These are phyloP conservation scores for Boletus reticuloceps DNA, from an alignment of 768 basidiomycete species.

Conservation along the genomic window DNA sequence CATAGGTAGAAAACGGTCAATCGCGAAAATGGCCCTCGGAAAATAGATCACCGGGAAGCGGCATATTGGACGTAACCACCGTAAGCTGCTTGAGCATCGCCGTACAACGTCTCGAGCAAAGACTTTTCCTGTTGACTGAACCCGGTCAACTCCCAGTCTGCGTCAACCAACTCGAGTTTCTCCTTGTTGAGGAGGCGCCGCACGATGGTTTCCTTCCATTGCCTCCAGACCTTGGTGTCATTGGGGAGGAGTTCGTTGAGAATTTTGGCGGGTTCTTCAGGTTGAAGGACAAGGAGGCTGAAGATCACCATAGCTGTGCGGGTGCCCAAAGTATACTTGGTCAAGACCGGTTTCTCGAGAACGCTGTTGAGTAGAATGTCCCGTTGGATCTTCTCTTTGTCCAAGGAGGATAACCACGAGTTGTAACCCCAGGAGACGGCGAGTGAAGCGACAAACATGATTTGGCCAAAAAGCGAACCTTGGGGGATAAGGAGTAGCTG, in stretches of 20 bases:
- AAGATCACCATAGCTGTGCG: slow-evolving; percentile 27
- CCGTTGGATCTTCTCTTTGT: slow-evolving; percentile 31
- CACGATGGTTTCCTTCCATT: slow-evolving; percentile 22
- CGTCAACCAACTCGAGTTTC: slow-evolving; percentile 19
- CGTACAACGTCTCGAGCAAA: slow-evolving; percentile 23
- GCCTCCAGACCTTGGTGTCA: slow-evolving; percentile 29
- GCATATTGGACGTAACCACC: slow-evolving; percentile 15
- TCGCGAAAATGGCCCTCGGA: not conserved
- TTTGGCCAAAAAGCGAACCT: slow-evolving; percentile 32
- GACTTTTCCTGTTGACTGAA: slow-evolving; percentile 15
- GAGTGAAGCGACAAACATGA: slow-evolving; percentile 34
- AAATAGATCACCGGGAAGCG: slow-evolving; percentile 6
- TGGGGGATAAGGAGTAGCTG: slow-evolving; percentile 37
- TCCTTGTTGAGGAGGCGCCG: slow-evolving; percentile 14
- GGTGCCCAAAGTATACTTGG: slow-evolving; percentile 26
- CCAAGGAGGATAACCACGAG: slow-evolving; percentile 36
- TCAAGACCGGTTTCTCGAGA: slow-evolving; percentile 20
- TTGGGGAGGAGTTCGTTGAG: slow-evolving; percentile 25
- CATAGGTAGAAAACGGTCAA: not conserved
- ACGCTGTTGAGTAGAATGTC: slow-evolving; percentile 23
- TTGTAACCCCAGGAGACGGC: slow-evolving; percentile 37
- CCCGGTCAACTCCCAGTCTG: slow-evolving; percentile 22
- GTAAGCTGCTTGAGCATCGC: slow-evolving; percentile 26
- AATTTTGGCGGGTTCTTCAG: slow-evolving; percentile 20
- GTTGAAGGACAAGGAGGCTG: slow-evolving; percentile 18